Conservation (phyloP, 2,329 filamentous ascomycete genomes). For the Phaeosphaeriaceae sp. region DNA sequence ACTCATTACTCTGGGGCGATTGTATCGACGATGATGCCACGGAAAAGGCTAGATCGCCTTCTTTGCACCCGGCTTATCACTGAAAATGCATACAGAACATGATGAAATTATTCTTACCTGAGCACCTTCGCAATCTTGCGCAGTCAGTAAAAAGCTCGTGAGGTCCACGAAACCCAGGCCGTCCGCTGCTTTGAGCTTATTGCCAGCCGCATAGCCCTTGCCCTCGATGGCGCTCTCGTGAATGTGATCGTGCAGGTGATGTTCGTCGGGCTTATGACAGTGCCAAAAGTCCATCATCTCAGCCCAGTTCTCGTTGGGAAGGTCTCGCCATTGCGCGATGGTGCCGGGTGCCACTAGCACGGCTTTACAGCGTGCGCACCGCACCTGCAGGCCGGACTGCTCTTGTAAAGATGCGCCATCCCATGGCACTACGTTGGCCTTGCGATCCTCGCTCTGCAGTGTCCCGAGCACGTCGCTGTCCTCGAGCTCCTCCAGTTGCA, state of each 20-base stretch:
- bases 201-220: conserved; percentile 84
- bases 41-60: conserved; percentile 60
- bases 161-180: conserved; percentile 82
- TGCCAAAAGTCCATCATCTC: conserved; percentile 99
- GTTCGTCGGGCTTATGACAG: conserved; percentile 85
- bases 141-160: conserved; percentile 75
- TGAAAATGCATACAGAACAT: neutral
- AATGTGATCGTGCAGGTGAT: conserved; percentile 62
- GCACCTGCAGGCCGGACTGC: conserved; percentile 25
- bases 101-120: conserved; percentile 49
- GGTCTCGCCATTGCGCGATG: conserved; percentile 77
- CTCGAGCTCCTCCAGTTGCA: conserved; percentile 59
- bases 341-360: conserved; percentile 24
- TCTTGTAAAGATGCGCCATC: conserved; percentile 46
- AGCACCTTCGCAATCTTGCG: conserved; percentile 67
- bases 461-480: conserved; percentile 37
- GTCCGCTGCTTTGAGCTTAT: conserved; percentile 70
- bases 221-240: conserved; percentile 36
- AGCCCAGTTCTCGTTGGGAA: conserved; percentile 97
- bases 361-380: conserved; percentile 36
- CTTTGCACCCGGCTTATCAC: conserved; percentile 57
- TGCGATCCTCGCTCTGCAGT: conserved; percentile 39
- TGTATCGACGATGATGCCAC: conserved; percentile 66
- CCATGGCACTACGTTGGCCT: conserved; percentile 54
- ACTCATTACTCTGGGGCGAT: conserved; percentile 60